Evolutionary conservation across 345 rosid species (phyloP).

Genomic region (Melastoma malabathricum): DNA sequence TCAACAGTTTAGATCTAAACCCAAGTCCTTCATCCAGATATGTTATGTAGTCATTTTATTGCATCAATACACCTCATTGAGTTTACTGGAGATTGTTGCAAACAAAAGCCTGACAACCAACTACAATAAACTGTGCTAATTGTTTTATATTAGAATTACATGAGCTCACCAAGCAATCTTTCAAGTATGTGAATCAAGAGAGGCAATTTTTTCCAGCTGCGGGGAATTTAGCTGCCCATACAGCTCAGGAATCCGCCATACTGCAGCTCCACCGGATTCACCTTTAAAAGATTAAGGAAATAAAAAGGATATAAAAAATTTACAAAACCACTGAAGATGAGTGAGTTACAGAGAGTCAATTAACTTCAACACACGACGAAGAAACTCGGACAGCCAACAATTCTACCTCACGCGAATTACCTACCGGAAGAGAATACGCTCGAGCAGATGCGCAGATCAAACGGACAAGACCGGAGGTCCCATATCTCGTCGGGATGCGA

Average conservation of each 20-base stretch:
- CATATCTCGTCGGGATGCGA: conserved; percentile 91
- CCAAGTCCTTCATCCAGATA: too few species aligned
- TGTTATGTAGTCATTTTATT: too few species aligned
- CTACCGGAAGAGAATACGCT: conserved; percentile 73
- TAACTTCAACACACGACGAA: not conserved
- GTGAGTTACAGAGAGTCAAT: too few species aligned
- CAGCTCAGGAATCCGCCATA: conserved; percentile 96
- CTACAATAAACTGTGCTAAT: not conserved
- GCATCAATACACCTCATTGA: too few species aligned
- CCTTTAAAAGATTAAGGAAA: conserved; percentile 23
- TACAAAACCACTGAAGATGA: not conserved
- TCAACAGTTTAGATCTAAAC: too few species aligned
- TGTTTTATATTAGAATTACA: conserved; percentile 4
- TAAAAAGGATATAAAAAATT: conserved; percentile 1
- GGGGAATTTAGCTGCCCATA: conserved; percentile 79
- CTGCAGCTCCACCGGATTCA: conserved; percentile 77
- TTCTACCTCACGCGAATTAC: conserved; percentile 2
- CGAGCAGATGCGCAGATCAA: conserved; percentile 88
- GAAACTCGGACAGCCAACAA: not conserved
- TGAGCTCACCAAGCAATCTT: conserved; percentile 70
- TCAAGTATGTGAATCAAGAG: conserved; percentile 68
- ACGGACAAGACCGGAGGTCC: conserved; percentile 84
- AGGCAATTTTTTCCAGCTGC: conserved; percentile 65
- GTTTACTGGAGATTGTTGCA: too few species aligned
- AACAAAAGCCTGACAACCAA: not conserved